Evolutionary conservation across 306 rosid species (phyloP).

Genomic region (Lathyrus oleraceus): DNA sequence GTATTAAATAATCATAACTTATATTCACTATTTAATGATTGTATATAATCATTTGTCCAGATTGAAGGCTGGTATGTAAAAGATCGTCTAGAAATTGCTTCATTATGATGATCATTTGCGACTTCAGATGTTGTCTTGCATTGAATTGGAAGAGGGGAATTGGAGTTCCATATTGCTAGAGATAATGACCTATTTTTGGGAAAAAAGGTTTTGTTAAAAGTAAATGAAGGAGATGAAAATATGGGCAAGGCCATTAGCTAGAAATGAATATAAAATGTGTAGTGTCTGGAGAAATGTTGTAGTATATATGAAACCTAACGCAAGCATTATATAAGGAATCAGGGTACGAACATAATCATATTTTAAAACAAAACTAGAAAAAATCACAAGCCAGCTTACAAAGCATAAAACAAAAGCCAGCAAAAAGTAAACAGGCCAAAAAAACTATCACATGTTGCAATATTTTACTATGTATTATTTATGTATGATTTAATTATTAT

Average conservation of each 20-base stretch:
- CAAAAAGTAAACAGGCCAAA: too few species aligned
- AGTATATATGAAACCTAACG: not conserved
- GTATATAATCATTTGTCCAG: constrained; percentile 15
- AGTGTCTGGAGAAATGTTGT: not conserved
- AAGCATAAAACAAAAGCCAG: too few species aligned
- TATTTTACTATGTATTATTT: too few species aligned
- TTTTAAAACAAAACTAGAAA: too few species aligned
- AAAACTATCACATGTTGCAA: too few species aligned
- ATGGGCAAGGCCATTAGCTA: not conserved
- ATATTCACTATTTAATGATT: constrained; percentile 17
- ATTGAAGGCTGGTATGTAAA: not conserved
- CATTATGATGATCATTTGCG: too few species aligned
- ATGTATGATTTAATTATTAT: too few species aligned
- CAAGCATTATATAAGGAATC: not conserved
- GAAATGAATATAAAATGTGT: not conserved
- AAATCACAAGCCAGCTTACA: too few species aligned
- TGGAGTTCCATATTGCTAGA: not conserved
- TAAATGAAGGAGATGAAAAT: not conserved
- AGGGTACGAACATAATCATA: too few species aligned
- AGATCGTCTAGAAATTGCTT: not conserved
- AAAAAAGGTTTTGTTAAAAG: not conserved
- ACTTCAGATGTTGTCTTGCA: not conserved
- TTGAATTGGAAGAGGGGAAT: not conserved
- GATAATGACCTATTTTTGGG: not conserved
- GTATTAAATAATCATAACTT: not conserved